Conservation (phyloP, 768 basidiomycete species). For the Phylloporus arenicola region DNA sequence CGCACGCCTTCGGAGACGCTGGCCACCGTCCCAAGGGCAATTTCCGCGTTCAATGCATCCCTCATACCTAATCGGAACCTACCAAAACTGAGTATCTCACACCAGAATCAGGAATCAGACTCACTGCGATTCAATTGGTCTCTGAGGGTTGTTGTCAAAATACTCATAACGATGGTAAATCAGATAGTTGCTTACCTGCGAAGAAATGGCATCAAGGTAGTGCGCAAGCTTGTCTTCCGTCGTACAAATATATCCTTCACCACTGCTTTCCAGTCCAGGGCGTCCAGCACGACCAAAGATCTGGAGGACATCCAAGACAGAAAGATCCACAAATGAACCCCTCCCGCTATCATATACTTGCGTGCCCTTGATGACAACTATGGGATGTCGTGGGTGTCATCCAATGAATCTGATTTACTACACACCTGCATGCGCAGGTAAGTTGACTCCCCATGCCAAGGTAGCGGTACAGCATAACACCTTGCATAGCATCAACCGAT, state of each 20-base stretch:
- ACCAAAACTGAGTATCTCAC: constrained; percentile 2
- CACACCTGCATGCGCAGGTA: constrained; percentile 93
- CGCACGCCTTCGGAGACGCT: constrained; percentile 80
- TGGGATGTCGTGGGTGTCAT: constrained; percentile 7
- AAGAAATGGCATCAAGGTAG: constrained; percentile 82
- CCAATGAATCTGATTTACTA: constrained; percentile 6
- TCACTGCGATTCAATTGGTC: constrained; percentile 94
- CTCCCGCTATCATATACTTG: constrained; percentile 90
- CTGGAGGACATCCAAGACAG: constrained; percentile 93
- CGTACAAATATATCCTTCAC: constrained; percentile 96
- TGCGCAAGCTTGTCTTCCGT: constrained; percentile 89
- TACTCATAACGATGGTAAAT: not conserved
- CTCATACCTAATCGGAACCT: constrained; percentile 81
- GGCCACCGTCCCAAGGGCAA: constrained; percentile 89
- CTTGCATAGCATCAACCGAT: constrained; percentile 35
- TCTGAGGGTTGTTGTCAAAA: constrained; percentile 38
- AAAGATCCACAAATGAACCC: constrained; percentile 87
- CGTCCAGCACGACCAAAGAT: constrained; percentile 96
- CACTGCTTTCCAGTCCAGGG: constrained; percentile 82
- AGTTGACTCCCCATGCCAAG: constrained; percentile 97
- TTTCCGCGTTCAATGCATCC: constrained; percentile 92
- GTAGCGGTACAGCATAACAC: constrained; percentile 98
- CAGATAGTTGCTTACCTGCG: constrained; percentile 52
- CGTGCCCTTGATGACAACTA: constrained; percentile 95
- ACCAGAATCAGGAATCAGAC: constrained; percentile 18